A percentile compares a stretch with the other conserved stretches of the same genome.
These are phyloP conservation scores for Kwoniella sp. DNA, from an alignment of 768 basidiomycete genomes.

Conservation along the genomic window DNA sequence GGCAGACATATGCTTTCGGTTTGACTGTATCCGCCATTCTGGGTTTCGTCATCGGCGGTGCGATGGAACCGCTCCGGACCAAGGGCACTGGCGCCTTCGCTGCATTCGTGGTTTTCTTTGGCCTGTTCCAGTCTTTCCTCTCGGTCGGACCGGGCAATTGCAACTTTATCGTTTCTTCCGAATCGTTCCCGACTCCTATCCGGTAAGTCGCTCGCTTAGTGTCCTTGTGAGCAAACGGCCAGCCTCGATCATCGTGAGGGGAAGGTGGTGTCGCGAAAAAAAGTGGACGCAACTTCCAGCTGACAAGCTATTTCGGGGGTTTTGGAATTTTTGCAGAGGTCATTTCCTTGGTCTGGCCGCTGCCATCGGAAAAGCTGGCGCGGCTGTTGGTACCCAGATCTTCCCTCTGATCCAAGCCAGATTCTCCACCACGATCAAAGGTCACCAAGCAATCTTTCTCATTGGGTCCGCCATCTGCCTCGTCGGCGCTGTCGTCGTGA, in stretches of 20 bases:
- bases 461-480: slow-evolving; percentile 15
- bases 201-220: no score
- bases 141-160: slow-evolving; percentile 10
- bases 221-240: no score
- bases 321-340: slow-evolving; percentile 9
- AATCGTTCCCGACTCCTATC: slow-evolving; percentile 10
- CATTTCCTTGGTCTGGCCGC: slow-evolving; percentile 7
- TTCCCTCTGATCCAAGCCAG: slow-evolving; percentile 13
- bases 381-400: slow-evolving; percentile 11
- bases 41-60: slow-evolving; percentile 13
- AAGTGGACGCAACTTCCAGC: no score
- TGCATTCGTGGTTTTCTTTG: slow-evolving; percentile 7
- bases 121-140: slow-evolving; percentile 12
- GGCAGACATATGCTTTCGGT: slow-evolving; percentile 9
- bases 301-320: no score
- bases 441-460: slow-evolving; percentile 15
- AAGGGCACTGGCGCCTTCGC: slow-evolving; percentile 9
- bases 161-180: slow-evolving; percentile 9
- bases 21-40: slow-evolving; percentile 3
- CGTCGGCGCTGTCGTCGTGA: slow-evolving; percentile 5
- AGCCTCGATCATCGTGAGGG: no score
- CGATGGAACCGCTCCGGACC: slow-evolving; percentile 13
- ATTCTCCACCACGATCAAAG: slow-evolving; percentile 8
- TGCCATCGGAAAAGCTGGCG: slow-evolving; percentile 12
- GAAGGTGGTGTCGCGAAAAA: no score